Evolutionary conservation across 345 rosid species (phyloP), one percentile per base, ranked within the genome.

Genomic region (Gossypioides kirkii): DNA sequence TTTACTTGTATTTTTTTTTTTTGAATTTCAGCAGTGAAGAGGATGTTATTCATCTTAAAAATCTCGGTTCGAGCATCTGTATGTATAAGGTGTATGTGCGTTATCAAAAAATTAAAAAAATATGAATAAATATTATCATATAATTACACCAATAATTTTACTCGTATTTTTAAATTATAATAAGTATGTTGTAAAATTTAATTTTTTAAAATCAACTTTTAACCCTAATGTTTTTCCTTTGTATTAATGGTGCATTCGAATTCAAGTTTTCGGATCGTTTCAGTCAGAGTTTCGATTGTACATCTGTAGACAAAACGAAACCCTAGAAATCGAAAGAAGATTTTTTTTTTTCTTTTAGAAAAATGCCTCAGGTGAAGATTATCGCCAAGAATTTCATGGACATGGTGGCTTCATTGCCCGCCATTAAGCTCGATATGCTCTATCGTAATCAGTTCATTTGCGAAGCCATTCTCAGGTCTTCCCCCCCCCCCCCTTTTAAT

Each of bases 311-410:
- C 1, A 18, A 64, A 20, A 13, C 32, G 36, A 72, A 72, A 72
- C 20, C 59, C 58, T 26, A 72, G 36, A 50, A 72, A 60, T 46
- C 12, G n/a, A 45, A 14, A 26, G 18, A 41, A 42, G 16, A 22
- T 28, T 28, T 3, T 28, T 32, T 4, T n/a, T n/a, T n/a, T 0
- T 32, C 4, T 32, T 32, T 32, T 4, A 56, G 59, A 28, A 79
- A 83, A 76, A 94, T 94, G 97, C 97, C 97, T 55, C 91, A 90
- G 53, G 95, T 94, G 70, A 91, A 82, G 87, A 90, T 94, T 41
- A 89, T 90, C 28, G 92, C 97, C 1, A 94, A 86, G 86, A 90
- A 87, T 80, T 94, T 92, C 79, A 92, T 92, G 98, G 97, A 90
- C 83, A 94, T 94, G 98, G 98, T 94, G 84, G 92, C 98, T 17